Conservation (phyloP, 345 rosid species). For the Melaleuca alternifolia region DNA sequence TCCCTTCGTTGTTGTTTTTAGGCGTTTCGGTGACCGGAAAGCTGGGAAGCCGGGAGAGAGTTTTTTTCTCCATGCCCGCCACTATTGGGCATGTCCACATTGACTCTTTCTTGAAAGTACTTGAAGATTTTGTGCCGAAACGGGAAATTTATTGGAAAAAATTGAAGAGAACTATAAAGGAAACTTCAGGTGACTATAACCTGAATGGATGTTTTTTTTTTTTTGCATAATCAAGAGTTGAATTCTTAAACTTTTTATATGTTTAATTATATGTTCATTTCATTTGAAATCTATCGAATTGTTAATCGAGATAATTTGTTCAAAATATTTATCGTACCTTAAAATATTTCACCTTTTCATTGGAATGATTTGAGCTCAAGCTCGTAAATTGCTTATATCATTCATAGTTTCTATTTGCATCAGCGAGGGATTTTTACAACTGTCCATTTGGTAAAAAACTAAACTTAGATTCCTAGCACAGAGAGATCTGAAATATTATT, state of each 20-base stretch:
- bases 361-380: not conserved
- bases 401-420: not conserved
- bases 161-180: not conserved
- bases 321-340: not conserved
- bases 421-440: not conserved
- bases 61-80: not conserved
- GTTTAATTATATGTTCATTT: not conserved
- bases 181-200: not conserved
- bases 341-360: not conserved
- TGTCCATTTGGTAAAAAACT: not conserved
- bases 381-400: not conserved
- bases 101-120: not conserved
- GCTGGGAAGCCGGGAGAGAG: not conserved
- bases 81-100: not conserved
- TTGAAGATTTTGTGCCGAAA: not conserved
- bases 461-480: too few relatives aligned
- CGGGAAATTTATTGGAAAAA: not conserved
- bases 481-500: too few relatives aligned
- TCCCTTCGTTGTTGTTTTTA: too few relatives aligned
- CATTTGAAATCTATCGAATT: not conserved
- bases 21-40: not conserved
- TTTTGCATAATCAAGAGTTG: too few relatives aligned
- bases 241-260: too few relatives aligned
- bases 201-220: not conserved
- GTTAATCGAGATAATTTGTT: not conserved